Evolutionary conservation across 2,329 filamentous ascomycete species (phyloP), one percentile per base, ranked within the genome.

Genomic region (Ilyonectria mors-panacis): DNA sequence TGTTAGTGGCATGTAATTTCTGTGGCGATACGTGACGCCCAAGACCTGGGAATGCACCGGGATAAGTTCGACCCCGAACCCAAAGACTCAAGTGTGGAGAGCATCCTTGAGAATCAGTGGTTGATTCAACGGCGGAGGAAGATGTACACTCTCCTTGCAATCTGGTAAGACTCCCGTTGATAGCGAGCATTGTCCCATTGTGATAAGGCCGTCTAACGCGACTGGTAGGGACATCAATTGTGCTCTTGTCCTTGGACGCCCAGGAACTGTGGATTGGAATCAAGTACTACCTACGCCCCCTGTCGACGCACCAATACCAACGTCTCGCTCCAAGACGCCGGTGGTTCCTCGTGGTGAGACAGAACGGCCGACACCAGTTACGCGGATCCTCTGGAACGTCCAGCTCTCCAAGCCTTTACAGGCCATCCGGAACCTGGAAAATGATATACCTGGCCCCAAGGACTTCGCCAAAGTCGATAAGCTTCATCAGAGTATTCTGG

Each of bases 31-130:
- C 82, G 87, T 45, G 88, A 91, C 74, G 89, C 88, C 0, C 89
- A 91, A 74, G 89, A 91, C 70, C 84, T 91, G 45, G 89, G 88
- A 13, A 80, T 91, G 72, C 86, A 91, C 70, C 83, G 85, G 13
- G 85, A 88, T 68, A 82, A 80, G 39, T 78, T 85, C 30, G 87
- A 89, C 68, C 86, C 86, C 0, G 83, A 84, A 55, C 85, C 86
- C 3, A 79, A 77, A 15, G 78, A 84, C 39, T 78, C 83, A 44
- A 84, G 82, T 44, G 76, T 83, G 6, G 86, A 87, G 65, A 83
- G 84, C 35, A 78, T 85, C 2, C 78, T 89, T 17, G 85, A 88
- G 66, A 88, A 87, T 65, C 82, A 89, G 70, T 91, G 89, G 89
- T 78, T 84, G 53, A 84, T 89, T 26, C 85, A 91, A 75, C 81